A percentile compares a stretch with the other conserved stretches of the same genome.
Evolutionary conservation across 331 rosid species (phyloP).

Genomic region (Erythrophleum ivorense): DNA sequence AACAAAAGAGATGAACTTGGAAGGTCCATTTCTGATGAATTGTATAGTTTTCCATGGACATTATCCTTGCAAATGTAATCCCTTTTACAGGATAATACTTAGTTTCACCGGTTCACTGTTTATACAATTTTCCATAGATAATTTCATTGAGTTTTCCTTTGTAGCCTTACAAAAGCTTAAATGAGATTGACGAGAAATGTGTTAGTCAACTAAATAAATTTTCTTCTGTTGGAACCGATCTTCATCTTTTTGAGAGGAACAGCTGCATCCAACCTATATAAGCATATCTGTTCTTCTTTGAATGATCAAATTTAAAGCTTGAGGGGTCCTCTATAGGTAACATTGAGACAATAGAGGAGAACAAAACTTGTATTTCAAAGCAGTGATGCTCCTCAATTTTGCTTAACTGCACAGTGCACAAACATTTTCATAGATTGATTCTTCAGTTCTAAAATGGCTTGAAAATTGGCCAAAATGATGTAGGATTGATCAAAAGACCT

Average conservation of each 20-base stretch:
- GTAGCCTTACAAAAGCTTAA: not conserved
- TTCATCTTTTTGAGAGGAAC: not conserved
- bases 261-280: not conserved
- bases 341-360: not conserved
- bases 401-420: not conserved
- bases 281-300: not conserved
- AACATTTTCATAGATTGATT: not conserved
- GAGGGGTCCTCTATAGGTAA: not conserved
- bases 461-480: slow-evolving; percentile 4
- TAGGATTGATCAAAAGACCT: not conserved
- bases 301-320: not conserved
- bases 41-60: not conserved
- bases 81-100: not conserved
- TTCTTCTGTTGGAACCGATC: not conserved
- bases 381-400: not conserved
- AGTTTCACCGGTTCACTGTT: not conserved
- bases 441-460: slow-evolving; percentile 6
- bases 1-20: not conserved
- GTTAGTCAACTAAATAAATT: not conserved
- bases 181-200: not conserved
- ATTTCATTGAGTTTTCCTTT: not conserved
- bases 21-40: not conserved
- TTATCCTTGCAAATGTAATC: not conserved
- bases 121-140: not conserved
- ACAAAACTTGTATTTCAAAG: not conserved